These are phyloP conservation scores for Canariomyces notabilis DNA, from an alignment of 2,329 filamentous ascomycete species.

Conservation along the genomic window DNA sequence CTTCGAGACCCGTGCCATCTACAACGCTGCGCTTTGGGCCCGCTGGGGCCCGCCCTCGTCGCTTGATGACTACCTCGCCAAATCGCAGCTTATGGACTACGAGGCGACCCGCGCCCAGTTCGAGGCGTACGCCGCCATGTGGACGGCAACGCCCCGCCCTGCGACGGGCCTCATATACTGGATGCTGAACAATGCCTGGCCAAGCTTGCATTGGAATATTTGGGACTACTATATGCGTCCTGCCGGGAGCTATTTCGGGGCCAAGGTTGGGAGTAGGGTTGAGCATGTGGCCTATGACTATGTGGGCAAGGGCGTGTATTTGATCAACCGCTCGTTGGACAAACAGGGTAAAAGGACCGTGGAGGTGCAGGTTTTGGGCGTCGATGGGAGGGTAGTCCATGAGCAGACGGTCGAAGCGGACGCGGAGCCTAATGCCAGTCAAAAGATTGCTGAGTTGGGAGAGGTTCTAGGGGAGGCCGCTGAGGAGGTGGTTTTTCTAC, in stretches of 20 bases:
- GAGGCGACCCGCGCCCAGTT: slow-evolving; percentile 57
- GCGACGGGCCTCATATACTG: slow-evolving; percentile 61
- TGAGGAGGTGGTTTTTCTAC: slow-evolving; percentile 45
- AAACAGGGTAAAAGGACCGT: slow-evolving; percentile 38
- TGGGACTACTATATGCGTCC: slow-evolving; percentile 60
- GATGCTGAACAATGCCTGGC: slow-evolving; percentile 65
- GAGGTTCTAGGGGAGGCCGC: slow-evolving; percentile 27
- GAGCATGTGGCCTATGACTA: slow-evolving; percentile 57
- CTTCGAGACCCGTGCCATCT: slow-evolving; percentile 53
- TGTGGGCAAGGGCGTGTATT: slow-evolving; percentile 38
- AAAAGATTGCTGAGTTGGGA: slow-evolving; percentile 31
- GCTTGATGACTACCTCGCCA: slow-evolving; percentile 54
- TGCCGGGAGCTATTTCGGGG: slow-evolving; percentile 54
- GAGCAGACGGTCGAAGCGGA: slow-evolving; percentile 28
- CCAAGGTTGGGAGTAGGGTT: slow-evolving; percentile 43
- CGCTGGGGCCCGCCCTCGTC: slow-evolving; percentile 48
- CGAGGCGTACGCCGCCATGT: slow-evolving; percentile 50
- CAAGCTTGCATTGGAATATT: slow-evolving; percentile 59
- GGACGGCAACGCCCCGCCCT: slow-evolving; percentile 41
- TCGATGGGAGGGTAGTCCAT: slow-evolving; percentile 40
- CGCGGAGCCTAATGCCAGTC: slow-evolving; percentile 43
- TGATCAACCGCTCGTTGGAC: slow-evolving; percentile 50
- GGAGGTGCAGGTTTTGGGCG: slow-evolving; percentile 44
- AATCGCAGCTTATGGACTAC: slow-evolving; percentile 59
- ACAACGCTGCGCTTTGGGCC: slow-evolving; percentile 50